Base-by-base conservation (phyloP, 176 grass and related monocot genomes). In the Zea luxurians region DNA sequence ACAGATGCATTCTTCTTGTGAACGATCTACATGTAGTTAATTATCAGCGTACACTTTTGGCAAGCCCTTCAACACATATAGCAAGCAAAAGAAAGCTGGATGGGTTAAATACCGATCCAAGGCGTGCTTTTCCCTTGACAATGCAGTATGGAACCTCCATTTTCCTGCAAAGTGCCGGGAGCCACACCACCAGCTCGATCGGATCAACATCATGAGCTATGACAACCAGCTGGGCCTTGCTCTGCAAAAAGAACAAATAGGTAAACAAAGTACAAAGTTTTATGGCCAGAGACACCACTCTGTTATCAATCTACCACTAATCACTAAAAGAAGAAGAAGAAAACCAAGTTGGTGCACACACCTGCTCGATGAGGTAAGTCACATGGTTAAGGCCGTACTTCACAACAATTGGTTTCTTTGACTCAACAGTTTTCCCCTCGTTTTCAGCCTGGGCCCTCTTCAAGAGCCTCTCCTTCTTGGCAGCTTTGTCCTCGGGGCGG, bases 331-430 rank as follows among this genome's bases (percentile, higher is more conserved):
- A 36, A 27, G 27, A 4, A 45, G 41, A 70, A 68, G 3, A 43
- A 1, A 86, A 62, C 47, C 7, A 40, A 21, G 2, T 34, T 4
- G 2, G 46, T 7, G 4, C 1, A 0, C 38, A 34, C 13, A 85
- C 89, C 85, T 91, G 85, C 53, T 91, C 89, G 1, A 91, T 91
- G 42, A 91, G 89, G 57, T 88, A 91, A 2, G 89, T 91, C 48
- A 91, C 85, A 88, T 91, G 89, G 82, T 91, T 85, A 7, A 91
- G 89, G 38, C 82, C 89, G 79, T 88, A 91, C 48, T 91, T 91
- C 40, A 91, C 89, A 10, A 88, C 89, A 35, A 91, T 91, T 10
- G 89, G 85, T 50, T 91, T 91, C 82, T 91, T 91, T 1, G 74
- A 72, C 70, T 88, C 82, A 61, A 91, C 82, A 70, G 85, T 88